Evolutionary conservation across 768 basidiomycete genomes (phyloP), one percentile per base, ranked within the genome.

Genomic region (Agrocybe pediades): DNA sequence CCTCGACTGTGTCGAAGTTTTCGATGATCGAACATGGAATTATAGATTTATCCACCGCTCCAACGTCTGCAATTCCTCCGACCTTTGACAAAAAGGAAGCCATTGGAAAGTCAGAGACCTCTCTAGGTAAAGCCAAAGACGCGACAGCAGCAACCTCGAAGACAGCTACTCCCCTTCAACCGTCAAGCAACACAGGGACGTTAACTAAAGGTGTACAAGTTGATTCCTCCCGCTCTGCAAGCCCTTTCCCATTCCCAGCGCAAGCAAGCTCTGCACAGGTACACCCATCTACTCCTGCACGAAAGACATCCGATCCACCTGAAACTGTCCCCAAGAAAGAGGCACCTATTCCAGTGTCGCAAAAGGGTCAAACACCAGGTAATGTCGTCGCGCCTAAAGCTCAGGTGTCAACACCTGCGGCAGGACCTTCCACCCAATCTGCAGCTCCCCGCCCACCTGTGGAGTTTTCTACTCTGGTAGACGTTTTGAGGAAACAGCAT

Each of bases 1-100:
- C 54, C 6, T 55, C 54, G 6, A n/a, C 39, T 5, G 19, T 24
- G 19, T 47, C 50, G 19, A 41, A 25, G 1, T 56, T 58, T n/a
- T 60, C 58, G 13, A 24, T 27, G 17, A 20, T 44, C 5, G 24
- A 47, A 19, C 53, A 45, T 20, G 36, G 42, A 17, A 41, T 45
- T 25, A 43, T 33, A 11, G 46, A 56, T 21, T 29, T 29, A 15
- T 54, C 57, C 2, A 58, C 60, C 1, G 52, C 49, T 15, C 48
- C 54, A 15, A 62, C 60, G 5, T 62, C 60, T 3, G 55, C 55
- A 15, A 30, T 48, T 9, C 45, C 55, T 44, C 41, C 41, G 9
- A 21, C 52, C 19, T 15, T 39, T 40, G 47, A 44, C 21, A 56
- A 56, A 41, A 49, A 42, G n/a, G 55, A 56, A 25, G 49, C 50